Evolutionary conservation across 2,329 filamentous ascomycete genomes (phyloP).

Genomic region (Trichothecium roseum): DNA sequence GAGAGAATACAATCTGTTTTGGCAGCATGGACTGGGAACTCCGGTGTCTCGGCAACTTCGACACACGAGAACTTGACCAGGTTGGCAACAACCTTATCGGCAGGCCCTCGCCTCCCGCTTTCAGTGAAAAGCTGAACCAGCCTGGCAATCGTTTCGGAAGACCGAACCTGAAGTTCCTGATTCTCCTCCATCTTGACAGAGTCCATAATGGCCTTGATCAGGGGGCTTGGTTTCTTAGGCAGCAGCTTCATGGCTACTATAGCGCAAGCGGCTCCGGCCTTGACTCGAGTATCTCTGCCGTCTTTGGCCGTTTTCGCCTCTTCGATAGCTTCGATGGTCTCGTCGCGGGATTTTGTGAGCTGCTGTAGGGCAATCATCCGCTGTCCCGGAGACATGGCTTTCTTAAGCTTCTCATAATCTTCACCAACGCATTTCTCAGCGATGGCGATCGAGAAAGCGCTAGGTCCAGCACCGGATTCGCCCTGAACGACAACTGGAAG

Average conservation of each 20-base stretch:
- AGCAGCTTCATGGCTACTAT: constrained; percentile 78
- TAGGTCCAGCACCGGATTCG: constrained; percentile 81
- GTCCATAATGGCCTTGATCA: constrained; percentile 98
- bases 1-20: constrained; percentile 79
- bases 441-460: constrained; percentile 78
- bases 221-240: constrained; percentile 83
- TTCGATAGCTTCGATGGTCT: constrained; percentile 60
- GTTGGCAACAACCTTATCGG: constrained; percentile 93
- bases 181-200: constrained; percentile 95
- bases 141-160: constrained; percentile 71
- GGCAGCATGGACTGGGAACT: constrained; percentile 74
- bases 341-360: constrained; percentile 64
- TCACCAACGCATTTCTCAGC: constrained; percentile 79
- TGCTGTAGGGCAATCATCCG: constrained; percentile 74
- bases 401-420: constrained; percentile 83
- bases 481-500: constrained; percentile 91
- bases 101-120: constrained; percentile 69
- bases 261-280: constrained; percentile 76
- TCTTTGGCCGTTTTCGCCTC: constrained; percentile 74
- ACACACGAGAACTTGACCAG: constrained; percentile 96
- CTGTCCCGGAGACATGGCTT: constrained; percentile 78
- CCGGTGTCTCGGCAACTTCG: constrained; percentile 93
- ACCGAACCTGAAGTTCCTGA: constrained; percentile 74
- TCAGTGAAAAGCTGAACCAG: constrained; percentile 81
- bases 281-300: constrained; percentile 74